These are phyloP conservation scores for Xylariaceae sp. DNA, from an alignment of 2,329 filamentous ascomycete genomes.

Conservation along the genomic window DNA sequence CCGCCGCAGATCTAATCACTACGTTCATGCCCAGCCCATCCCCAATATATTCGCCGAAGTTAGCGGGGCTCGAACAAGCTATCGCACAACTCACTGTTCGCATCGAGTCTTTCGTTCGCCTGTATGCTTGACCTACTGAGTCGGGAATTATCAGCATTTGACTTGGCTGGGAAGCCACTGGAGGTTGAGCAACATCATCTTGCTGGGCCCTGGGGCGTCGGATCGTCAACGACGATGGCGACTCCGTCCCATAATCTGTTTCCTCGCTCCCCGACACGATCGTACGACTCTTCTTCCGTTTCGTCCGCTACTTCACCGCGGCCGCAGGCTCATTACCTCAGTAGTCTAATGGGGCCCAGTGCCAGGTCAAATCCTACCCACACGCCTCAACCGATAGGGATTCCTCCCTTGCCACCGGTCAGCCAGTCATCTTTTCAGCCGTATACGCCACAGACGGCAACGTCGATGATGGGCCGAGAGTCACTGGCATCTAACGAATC, in stretches of 20 bases:
- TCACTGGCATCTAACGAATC: slow-evolving; percentile 59
- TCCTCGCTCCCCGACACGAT: slow-evolving; percentile 57
- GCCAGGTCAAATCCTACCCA: slow-evolving; percentile 46
- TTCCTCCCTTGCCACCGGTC: slow-evolving; percentile 47
- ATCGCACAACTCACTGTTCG: too few relatives aligned
- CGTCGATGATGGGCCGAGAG: slow-evolving; percentile 53
- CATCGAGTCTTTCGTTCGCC: slow-evolving; percentile 19
- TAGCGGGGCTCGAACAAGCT: too few relatives aligned
- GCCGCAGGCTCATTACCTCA: slow-evolving; percentile 49
- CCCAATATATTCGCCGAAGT: slow-evolving; percentile 14
- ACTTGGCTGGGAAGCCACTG: slow-evolving; percentile 37
- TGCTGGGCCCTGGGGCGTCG: slow-evolving; percentile 30
- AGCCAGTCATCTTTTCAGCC: slow-evolving; percentile 45
- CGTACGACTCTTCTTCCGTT: slow-evolving; percentile 62
- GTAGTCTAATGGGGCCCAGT: slow-evolving; percentile 50
- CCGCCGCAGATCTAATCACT: slow-evolving; percentile 20
- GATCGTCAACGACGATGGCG: slow-evolving; percentile 48
- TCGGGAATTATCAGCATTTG: slow-evolving; percentile 34
- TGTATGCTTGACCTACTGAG: slow-evolving; percentile 39
- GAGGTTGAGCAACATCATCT: slow-evolving; percentile 35
- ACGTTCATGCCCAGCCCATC: slow-evolving; percentile 24
- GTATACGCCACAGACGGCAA: slow-evolving; percentile 48
- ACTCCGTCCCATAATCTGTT: slow-evolving; percentile 54
- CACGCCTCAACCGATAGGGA: slow-evolving; percentile 50
- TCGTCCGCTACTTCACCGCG: slow-evolving; percentile 59